Percentiles rank a stretch among this genome's conserved stretches.
phyloP scores from a whole-genome alignment of 139 green algal species.

The Pycnococcus provasolii region DNA sequence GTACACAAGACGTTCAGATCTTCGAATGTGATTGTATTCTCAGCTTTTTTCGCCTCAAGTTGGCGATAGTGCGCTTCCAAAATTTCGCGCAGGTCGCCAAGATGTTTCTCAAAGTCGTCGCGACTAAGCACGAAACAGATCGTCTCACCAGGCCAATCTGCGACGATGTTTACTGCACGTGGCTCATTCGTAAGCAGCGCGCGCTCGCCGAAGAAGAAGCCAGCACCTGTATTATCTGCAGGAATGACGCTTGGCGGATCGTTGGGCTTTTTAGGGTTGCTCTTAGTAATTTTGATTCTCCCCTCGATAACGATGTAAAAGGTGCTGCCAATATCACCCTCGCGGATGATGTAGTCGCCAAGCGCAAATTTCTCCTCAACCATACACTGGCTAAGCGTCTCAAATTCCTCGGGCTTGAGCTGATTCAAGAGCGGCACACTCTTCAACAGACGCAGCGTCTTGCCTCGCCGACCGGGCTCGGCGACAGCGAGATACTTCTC shows the following conservation, averaged over 20 bases:
- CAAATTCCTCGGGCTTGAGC: too few species aligned
- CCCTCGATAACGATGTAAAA: neutral
- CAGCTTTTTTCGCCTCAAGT: neutral
- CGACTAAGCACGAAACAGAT: constrained; percentile 63
- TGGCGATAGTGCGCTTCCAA: neutral
- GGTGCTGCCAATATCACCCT: neutral
- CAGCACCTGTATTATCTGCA: neutral
- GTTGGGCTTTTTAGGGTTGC: neutral
- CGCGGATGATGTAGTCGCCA: neutral
- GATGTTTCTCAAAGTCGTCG: constrained; percentile 52
- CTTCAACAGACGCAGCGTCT: too few species aligned
- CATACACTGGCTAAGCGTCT: too few species aligned
- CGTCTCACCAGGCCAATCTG: constrained; percentile 46
- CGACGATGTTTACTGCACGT: constrained; percentile 59
- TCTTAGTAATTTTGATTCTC: neutral
- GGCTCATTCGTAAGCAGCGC: constrained; percentile 62
- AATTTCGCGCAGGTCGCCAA: neutral
- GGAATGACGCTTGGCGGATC: neutral
- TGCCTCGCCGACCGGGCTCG: too few species aligned
- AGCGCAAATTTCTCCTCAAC: too few species aligned
- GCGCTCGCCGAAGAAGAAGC: constrained; percentile 75
- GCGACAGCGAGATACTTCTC: too few species aligned
- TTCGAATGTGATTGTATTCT: neutral
- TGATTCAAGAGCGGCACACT: too few species aligned
- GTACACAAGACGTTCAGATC: neutral